phyloP scores from a whole-genome alignment of 257 asterid species.

The Solanum ossicruentum region DNA sequence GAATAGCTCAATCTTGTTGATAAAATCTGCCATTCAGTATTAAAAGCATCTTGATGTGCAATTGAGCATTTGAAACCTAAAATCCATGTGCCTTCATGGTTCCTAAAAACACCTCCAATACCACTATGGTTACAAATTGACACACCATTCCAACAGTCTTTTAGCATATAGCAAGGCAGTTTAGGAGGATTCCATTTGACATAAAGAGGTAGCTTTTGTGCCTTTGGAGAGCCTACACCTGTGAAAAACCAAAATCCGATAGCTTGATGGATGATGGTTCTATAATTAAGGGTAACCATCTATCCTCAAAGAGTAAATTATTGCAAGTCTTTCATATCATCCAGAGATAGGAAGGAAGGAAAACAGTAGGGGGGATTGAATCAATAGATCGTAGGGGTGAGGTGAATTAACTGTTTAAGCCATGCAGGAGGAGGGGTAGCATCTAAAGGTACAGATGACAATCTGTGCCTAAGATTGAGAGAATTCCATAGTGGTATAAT shows the following conservation, averaged over 20 bases:
- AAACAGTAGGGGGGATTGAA: not conserved
- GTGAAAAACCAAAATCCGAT: not conserved
- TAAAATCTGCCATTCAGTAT: not conserved
- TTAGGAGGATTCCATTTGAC: not conserved
- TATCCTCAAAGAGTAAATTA: not conserved
- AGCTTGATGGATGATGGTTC: not conserved
- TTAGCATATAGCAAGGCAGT: not conserved
- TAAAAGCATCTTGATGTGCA: not conserved
- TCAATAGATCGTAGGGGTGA: not conserved
- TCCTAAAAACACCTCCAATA: not conserved
- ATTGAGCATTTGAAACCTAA: not conserved
- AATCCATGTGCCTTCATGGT: not conserved
- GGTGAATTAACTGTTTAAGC: not conserved
- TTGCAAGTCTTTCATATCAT: not conserved
- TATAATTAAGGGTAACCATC: not conserved
- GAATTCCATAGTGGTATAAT: not conserved
- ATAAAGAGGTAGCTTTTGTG: not conserved
- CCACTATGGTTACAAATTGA: not conserved
- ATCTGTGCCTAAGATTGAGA: not conserved
- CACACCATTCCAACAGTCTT: not conserved
- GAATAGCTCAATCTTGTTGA: no score
- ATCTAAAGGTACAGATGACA: not conserved
- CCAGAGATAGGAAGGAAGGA: not conserved
- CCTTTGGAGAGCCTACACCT: not conserved
- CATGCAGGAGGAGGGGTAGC: not conserved